Conservation (phyloP, 768 basidiomycete species). For the Termitomyces eurrhizus region DNA sequence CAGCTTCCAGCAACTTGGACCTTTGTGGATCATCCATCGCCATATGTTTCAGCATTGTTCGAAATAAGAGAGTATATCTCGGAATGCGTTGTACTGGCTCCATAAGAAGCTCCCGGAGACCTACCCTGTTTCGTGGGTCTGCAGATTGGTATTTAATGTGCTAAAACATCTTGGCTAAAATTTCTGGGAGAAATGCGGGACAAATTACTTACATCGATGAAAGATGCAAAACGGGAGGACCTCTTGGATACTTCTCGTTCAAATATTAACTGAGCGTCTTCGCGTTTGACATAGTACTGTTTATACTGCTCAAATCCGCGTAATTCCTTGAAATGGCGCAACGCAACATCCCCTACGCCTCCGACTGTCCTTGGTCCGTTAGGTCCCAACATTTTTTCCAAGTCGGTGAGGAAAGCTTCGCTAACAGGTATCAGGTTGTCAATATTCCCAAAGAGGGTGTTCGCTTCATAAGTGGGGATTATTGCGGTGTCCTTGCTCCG, state of each 20-base stretch:
- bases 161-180: slow-evolving; percentile 32
- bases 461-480: slow-evolving; percentile 87
- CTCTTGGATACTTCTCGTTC: slow-evolving; percentile 79
- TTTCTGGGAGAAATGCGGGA: not conserved
- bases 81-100: slow-evolving; percentile 97
- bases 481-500: slow-evolving; percentile 82
- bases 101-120: slow-evolving; percentile 88
- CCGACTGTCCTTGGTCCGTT: slow-evolving; percentile 52
- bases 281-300: slow-evolving; percentile 88
- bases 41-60: slow-evolving; percentile 91
- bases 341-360: slow-evolving; percentile 79
- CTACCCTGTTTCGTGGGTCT: slow-evolving; percentile 76
- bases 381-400: slow-evolving; percentile 75
- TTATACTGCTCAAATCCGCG: slow-evolving; percentile 89
- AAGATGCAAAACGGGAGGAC: slow-evolving; percentile 77
- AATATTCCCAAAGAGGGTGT: slow-evolving; percentile 90
- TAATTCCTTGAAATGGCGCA: slow-evolving; percentile 82
- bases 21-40: slow-evolving; percentile 72
- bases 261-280: slow-evolving; percentile 88
- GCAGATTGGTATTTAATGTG: slow-evolving; percentile 82
- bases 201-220: slow-evolving; percentile 69
- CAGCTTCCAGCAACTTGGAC: slow-evolving; percentile 75
- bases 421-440: slow-evolving; percentile 89
- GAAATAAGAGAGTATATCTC: slow-evolving; percentile 88
- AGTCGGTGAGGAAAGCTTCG: slow-evolving; percentile 76